Evolutionary conservation across 352 stramenopile genomes (phyloP), one percentile per base, ranked within the genome.

Genomic region (Bremia lactucae): DNA sequence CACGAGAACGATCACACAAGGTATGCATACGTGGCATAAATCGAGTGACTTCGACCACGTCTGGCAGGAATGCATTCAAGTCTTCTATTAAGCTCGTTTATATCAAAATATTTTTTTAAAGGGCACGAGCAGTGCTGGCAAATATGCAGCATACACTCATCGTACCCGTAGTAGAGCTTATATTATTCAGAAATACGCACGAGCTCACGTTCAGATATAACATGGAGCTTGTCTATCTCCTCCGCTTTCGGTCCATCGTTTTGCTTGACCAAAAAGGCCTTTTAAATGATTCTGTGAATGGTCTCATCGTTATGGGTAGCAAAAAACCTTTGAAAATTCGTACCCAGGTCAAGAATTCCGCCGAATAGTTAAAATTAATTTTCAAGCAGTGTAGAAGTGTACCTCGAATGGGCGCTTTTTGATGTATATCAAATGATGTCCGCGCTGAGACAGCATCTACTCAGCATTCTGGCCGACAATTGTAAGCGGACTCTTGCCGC

Each of bases 121-220:
- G 2, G 24, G 13, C n/a, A n/a, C n/a, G n/a, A n/a, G n/a, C n/a
- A n/a, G n/a, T 29, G 45, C 42, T 83, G 89, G 36, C 64, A 51
- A 22, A 92, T 52, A 20, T 65, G 59, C 31, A 92, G 52, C 20
- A 63, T 65, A 26, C 65, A 55, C 22, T 87, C 55, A 21, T 58
- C 57, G 43, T 80, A 82, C 1, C 71, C 75, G 42, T 83, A 83
- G 51, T 86, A 67, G 20, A 46, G 52, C 53, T 93, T 93, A 72
- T 90, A 87, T 62, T 81, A 84, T 42, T 87, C 64, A 47, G 84
- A 93, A 36, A 90, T 68, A 20, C 73, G 73, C 38, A 79, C 58
- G 19, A 90, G 75, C 42, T 87, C 75, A 10, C 36, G 55, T 13
- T 87, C 57, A 54, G 87, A 93, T 15, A 59, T 45, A 15, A 68